Evolutionary conservation across 306 rosid species (phyloP), one percentile per base, ranked within the genome.

Genomic region (Quercus rubra): DNA sequence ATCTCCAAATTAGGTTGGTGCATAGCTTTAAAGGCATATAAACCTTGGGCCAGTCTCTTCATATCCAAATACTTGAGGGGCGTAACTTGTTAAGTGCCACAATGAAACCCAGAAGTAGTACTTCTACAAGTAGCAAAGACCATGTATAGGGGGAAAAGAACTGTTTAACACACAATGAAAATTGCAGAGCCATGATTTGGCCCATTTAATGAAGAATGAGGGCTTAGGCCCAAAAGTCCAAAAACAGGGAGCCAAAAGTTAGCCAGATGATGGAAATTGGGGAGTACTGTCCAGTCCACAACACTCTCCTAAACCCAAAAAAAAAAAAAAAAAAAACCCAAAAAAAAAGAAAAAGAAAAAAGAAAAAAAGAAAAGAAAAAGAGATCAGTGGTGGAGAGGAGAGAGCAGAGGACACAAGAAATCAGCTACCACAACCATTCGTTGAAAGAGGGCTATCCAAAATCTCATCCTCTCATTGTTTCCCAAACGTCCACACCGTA

Each of bases 381-480:
- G 4, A 49, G 54, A 49, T 13, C 52, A 12, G 54, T 12, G 54
- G 54, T 49, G 11, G 11, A 38, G 46, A 38, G 11, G 46, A 8
- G 46, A 38, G 3, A 7, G 49, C 35, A 83, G 55, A 76, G 78
- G 38, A 73, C 64, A 74, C 63, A 59, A 67, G n/a, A 18, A 74
- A 78, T 89, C 80, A 69, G 52, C 69, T 90, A 87, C 82, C 81
- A 79, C 74, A 87, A 78, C 97, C 94, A 92, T 92, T 81, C 94
- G 77, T 85, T 78, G 82, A 63, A 74, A 75, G 86, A 85, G 85
- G 85, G 91, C 81, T 81, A 92, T 92, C 94, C 97, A 85, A 46
- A 88, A 92, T 87, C 97, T 90, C 81, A 92, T 90, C 97, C 92
- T 77, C 82, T 84, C 89, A 78, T 76, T 69, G 38, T 73, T 90